Percentiles rank a stretch among this genome's conserved stretches.
Conservation (phyloP, 768 basidiomycete genomes). For the Boletus patriciae region DNA sequence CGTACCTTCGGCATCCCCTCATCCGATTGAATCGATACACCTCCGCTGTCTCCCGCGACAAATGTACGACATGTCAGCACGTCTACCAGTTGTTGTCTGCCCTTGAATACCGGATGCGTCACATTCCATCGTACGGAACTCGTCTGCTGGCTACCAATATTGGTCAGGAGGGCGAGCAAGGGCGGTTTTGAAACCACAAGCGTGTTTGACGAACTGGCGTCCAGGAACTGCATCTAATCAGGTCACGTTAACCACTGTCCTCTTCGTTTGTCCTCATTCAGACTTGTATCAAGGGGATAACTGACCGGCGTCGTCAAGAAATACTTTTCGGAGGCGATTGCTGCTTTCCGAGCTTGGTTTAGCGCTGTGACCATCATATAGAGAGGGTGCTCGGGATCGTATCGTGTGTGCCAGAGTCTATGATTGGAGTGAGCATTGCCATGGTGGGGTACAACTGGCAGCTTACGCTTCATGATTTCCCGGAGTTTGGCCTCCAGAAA, state of each 20-base stretch:
- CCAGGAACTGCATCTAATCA: slow-evolving; percentile 46
- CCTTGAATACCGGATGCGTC: slow-evolving; percentile 40
- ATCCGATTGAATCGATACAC: slow-evolving; percentile 38
- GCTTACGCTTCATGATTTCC: slow-evolving; percentile 52
- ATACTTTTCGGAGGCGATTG: slow-evolving; percentile 40
- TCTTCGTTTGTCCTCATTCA: not conserved
- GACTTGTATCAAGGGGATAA: not conserved
- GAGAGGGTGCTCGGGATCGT: slow-evolving; percentile 49
- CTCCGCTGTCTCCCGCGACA: slow-evolving; percentile 41
- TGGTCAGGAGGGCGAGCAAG: slow-evolving; percentile 55
- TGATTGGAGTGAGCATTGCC: slow-evolving; percentile 5
- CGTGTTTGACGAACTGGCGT: slow-evolving; percentile 38
- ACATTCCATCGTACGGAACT: slow-evolving; percentile 43
- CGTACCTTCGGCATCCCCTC: slow-evolving; percentile 49
- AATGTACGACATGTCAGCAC: slow-evolving; percentile 48
- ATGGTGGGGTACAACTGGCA: not conserved
- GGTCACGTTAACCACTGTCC: not conserved
- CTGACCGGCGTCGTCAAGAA: slow-evolving; percentile 51
- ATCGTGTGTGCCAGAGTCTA: slow-evolving; percentile 63
- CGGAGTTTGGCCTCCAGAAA: slow-evolving; percentile 45
- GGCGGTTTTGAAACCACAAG: slow-evolving; percentile 57
- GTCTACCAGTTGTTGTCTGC: slow-evolving; percentile 49
- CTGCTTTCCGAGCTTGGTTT: slow-evolving; percentile 55
- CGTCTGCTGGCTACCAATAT: slow-evolving; percentile 44
- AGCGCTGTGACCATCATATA: slow-evolving; percentile 46